Base-by-base conservation (phyloP, 202 grass and related monocot genomes). In the Hordeum pubiflorum region DNA sequence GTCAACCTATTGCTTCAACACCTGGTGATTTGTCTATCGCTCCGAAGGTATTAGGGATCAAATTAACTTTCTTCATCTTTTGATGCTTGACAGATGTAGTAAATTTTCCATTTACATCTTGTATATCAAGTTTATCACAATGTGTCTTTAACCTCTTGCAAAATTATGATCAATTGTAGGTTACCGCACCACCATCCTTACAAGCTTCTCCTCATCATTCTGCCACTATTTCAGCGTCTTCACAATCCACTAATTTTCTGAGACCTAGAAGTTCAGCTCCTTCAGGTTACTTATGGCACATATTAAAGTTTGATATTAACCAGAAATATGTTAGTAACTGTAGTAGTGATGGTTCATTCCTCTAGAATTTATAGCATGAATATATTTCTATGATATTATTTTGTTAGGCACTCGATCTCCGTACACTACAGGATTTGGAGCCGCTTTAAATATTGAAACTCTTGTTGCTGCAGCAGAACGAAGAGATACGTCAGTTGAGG, bases 391-490 rank as follows among this genome's bases (percentile, higher is more conserved):
- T 83, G 58, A 64, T 18, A 31, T 79, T 22, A 15, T 63, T 70
- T 77, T 80, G 26, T 74, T 67, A 97, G 94, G 89, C 71, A 91
- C 87, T 82, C 88, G 90, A 63, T 65, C 86, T 86, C 91, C 92
- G 36, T 89, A 89, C 78, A 86, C 60, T 48, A 92, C 84, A 69
- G 94, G 94, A 81, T 97, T 94, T 74, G 94, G 94, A 31, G 82
- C 84, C 74, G 94, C 94, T 83, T 86, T 97, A 90, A 97, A 97
- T 76, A 97, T 97, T 74, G 92, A 93, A 85, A 97, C 94, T 65
- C 94, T 97, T 82, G 92, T 97, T 82, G 94, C 94, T 29, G 94
- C 94, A 77, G 92, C 94, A 84, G 90, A 97, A 84, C 80, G 54
- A 93, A 94, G 94, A 81, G 92, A 97, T 84, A 84, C 94, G 18